Conservation (phyloP, 495 filamentous ascomycete genomes). For the Podospora pseudocomata region DNA sequence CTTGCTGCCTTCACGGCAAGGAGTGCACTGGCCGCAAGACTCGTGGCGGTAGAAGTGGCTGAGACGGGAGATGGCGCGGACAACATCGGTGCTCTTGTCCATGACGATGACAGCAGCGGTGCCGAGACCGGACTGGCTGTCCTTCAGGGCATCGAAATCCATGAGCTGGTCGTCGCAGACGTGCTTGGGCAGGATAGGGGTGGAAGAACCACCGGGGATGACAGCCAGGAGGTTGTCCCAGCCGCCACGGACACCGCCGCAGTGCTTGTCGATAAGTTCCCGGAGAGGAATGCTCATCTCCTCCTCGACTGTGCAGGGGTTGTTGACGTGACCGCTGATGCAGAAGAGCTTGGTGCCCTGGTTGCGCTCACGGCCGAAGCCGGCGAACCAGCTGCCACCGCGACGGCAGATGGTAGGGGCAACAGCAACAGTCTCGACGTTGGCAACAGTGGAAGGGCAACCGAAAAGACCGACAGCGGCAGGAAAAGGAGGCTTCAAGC, state of each 20-base stretch:
- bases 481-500: slow-evolving; percentile 97
- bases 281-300: slow-evolving; percentile 95
- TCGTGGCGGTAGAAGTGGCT: slow-evolving; percentile 98
- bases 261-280: slow-evolving; percentile 96
- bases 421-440: slow-evolving; percentile 95
- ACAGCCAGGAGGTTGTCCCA: slow-evolving; percentile 97
- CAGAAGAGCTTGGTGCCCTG: slow-evolving; percentile 96
- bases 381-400: slow-evolving; percentile 86
- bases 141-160: slow-evolving; percentile 98
- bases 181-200: slow-evolving; percentile 83
- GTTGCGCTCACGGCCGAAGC: slow-evolving; percentile 92
- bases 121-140: slow-evolving; percentile 91
- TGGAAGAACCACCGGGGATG: slow-evolving; percentile 95
- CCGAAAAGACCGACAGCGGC: slow-evolving; percentile 96
- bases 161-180: slow-evolving; percentile 93
- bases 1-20: slow-evolving; percentile 93
- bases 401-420: slow-evolving; percentile 93
- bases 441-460: slow-evolving; percentile 95
- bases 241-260: slow-evolving; percentile 90
- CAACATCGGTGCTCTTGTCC: slow-evolving; percentile 95
- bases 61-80: slow-evolving; percentile 86
- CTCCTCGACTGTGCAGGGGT: slow-evolving; percentile 95
- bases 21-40: slow-evolving; percentile 96
- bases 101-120: slow-evolving; percentile 99
- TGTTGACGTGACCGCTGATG: slow-evolving; percentile 98